Evolutionary conservation across 1,284 basidiomycete species (phyloP), one percentile per base, ranked within the genome.

Genomic region (Wallemia hederae): DNA sequence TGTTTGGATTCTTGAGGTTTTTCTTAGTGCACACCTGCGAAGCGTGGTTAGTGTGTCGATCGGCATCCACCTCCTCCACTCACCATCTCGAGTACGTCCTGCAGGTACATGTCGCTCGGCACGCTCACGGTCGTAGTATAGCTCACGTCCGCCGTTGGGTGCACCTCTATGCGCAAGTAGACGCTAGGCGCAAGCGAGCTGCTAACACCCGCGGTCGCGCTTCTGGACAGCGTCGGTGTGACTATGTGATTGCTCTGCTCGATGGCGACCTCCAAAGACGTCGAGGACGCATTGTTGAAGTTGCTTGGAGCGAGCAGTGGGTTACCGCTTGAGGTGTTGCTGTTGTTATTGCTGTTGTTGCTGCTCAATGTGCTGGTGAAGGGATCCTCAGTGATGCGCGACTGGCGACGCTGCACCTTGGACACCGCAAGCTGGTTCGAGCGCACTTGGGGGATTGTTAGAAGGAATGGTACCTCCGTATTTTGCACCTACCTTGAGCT

Each of bases 41-140:
- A 49, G n/a, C n/a, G n/a, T n/a, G n/a, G n/a, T n/a, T n/a, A n/a
- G n/a, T n/a, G n/a, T n/a, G n/a, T n/a, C n/a, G n/a, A n/a, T n/a
- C n/a, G n/a, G n/a, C n/a, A n/a, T n/a, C n/a, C n/a, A n/a, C n/a
- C n/a, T n/a, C n/a, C 27, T 67, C 59, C 19, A 69, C 62, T 68
- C 24, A 68, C 64, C 63, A 65, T 64, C 65, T 96, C 91, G 34
- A 97, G 78, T 0, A 91, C 85, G 70, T 99, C 91, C 61, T 89
- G 85, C 76, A 97, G 83, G 70, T 96, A 98, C 82, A 88, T 94
- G n/a, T 87, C 89, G 17, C 83, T 78, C 1, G 87, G 66, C 15
- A 72, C 69, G 31, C 70, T 66, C 15, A 73, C 59, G n/a, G 68
- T 70, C 27, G 69, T 70, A 17, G 61, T 63, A 14, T 63, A 62